A percentile compares a stretch with the other conserved stretches of the same genome.
These are phyloP conservation scores for Plectosphaerella cucumerina DNA, from an alignment of 2,329 filamentous ascomycete genomes.

Conservation along the genomic window DNA sequence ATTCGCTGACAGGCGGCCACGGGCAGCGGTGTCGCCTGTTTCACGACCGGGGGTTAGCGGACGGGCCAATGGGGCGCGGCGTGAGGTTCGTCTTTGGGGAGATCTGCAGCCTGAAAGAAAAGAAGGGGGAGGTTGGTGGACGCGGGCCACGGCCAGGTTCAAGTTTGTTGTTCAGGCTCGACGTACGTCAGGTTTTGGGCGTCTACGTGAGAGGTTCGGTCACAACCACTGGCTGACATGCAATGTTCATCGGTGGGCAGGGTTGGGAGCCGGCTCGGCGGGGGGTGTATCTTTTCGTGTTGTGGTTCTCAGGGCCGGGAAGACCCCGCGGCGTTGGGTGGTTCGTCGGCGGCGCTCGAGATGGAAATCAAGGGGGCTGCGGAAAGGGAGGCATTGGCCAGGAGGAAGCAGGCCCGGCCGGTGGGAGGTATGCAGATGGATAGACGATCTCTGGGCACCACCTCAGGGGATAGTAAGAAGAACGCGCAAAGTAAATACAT, in stretches of 20 bases:
- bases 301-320: background rate
- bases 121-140: background rate
- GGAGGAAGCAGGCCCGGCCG: background rate
- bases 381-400: background rate
- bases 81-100: too few relatives aligned
- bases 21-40: background rate
- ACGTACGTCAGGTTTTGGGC: too few relatives aligned
- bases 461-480: too few relatives aligned
- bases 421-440: background rate
- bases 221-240: background rate
- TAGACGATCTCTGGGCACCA: background rate
- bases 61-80: background rate
- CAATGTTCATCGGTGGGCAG: background rate
- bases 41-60: background rate
- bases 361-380: background rate
- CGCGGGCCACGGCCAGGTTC: background rate
- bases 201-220: too few relatives aligned
- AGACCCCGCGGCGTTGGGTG: background rate
- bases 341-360: background rate
- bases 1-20: conserved; percentile 6
- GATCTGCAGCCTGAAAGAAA: background rate
- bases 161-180: too few relatives aligned
- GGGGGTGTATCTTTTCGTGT: too few relatives aligned
- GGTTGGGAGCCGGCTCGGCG: too few relatives aligned
- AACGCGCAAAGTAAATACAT: conserved; percentile 12